Base-by-base conservation (phyloP, 225 moss, liverwort and hornwort species). In the Physcomitrium patens region DNA sequence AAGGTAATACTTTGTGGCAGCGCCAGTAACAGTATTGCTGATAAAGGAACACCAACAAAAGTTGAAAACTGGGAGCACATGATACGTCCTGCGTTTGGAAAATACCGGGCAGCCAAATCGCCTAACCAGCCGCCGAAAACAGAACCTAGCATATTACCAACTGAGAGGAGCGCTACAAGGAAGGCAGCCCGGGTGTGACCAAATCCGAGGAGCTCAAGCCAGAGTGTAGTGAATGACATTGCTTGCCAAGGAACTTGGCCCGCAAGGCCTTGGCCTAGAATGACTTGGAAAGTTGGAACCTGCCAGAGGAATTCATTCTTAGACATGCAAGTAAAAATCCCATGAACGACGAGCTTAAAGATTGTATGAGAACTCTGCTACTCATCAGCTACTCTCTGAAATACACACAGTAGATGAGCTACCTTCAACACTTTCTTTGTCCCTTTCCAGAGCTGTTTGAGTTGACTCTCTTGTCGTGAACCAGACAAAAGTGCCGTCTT, bases 111-210 rank as follows among this genome's bases (percentile, higher is more conserved):
- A 13, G 87, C 83, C 46, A 79, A 59, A 71, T 91, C 91, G 19
- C 91, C 89, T n/a, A 91, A 24, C 89, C 89, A 91, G 60, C 91
- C 91, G 55, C 91, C 91, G 18, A 91, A 87, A 49, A 89, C 67
- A 46, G 91, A 87, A 3, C 91, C 91, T 47, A 82, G n/a, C 69
- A 79, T 79, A 42, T 79, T 87, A 19, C 89, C 91, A 26, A 85
- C 28, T 0, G 91, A 79, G 58, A 91, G 79, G 46, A 87, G 72
- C 10, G 86, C 91, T 27, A 89, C 89, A 23, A 87, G 78, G n/a
- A 89, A 56, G 65, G 89, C 89, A 31, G 91, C 85, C 43, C 77
- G 67, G 60, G 76, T 76, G 63, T 89, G 87, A 48, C 76, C 74
- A 68, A 89, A 91, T 10, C 91, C 91, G 22, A 91, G 72, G 10